Conservation (phyloP, 2,329 filamentous ascomycete species). For the Ophiostoma quercus region DNA sequence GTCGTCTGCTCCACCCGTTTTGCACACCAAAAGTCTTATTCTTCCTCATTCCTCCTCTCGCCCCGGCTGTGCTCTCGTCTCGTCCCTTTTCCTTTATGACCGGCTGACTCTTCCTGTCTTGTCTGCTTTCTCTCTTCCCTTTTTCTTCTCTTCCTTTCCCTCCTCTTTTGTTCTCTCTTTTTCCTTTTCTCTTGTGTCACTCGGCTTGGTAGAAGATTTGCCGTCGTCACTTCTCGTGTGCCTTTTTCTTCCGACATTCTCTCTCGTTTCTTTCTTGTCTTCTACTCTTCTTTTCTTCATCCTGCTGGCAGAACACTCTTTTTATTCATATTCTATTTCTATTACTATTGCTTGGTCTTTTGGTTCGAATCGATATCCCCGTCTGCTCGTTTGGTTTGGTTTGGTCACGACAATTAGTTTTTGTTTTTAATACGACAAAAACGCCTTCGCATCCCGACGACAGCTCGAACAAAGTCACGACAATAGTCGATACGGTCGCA, state of each 20-base stretch:
- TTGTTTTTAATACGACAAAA: not conserved
- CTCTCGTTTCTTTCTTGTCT: conserved; percentile 33
- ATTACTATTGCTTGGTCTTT: conserved; percentile 32
- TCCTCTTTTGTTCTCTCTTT: conserved; percentile 27
- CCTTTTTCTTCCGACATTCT: conserved; percentile 35
- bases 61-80: conserved; percentile 9
- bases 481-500: conserved; percentile 40
- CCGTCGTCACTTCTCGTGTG: conserved; percentile 35
- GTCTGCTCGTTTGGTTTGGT: conserved; percentile 13
- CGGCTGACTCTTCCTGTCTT: conserved; percentile 1
- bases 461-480: conserved; percentile 8
- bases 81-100: conserved; percentile 12
- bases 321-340: conserved; percentile 7
- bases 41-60: not conserved
- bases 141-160: conserved; percentile 19
- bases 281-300: conserved; percentile 33
- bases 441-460: not conserved
- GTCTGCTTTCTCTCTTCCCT: conserved; percentile 12
- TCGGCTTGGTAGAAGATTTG: conserved; percentile 45
- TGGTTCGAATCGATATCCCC: conserved; percentile 21
- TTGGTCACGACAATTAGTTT: not conserved
- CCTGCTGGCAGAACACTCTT: conserved; percentile 55
- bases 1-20: conserved; percentile 19
- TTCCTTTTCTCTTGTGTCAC: conserved; percentile 32
- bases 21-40: not conserved